Percentiles rank a stretch among this genome's conserved stretches.
phyloP scores from a whole-genome alignment of 352 stramenopile species.

The Phytophthora megakarya region DNA sequence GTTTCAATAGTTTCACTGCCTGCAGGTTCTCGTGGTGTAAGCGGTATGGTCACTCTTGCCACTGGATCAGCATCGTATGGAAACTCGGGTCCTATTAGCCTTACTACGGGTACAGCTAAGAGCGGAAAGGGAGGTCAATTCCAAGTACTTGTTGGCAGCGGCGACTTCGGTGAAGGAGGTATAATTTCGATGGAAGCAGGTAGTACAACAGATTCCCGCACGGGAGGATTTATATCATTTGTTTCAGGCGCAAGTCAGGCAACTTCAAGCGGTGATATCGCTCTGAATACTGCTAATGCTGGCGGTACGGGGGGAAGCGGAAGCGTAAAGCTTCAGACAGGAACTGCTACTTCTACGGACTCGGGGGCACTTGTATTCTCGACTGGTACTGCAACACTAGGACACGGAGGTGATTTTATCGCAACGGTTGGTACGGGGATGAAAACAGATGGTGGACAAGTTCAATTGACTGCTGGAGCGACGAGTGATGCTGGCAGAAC shows the following conservation, averaged over 20 bases:
- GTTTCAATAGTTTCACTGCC: constrained; percentile 54
- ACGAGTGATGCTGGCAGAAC: constrained; percentile 48
- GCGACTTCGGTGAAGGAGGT: constrained; percentile 85
- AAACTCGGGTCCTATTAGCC: constrained; percentile 56
- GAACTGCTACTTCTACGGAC: constrained; percentile 53
- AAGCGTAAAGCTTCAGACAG: constrained; percentile 58
- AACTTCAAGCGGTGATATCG: constrained; percentile 74
- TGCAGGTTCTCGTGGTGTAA: constrained; percentile 54
- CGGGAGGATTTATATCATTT: constrained; percentile 63
- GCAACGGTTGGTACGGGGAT: constrained; percentile 58
- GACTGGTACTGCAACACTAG: constrained; percentile 59
- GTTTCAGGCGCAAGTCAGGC: constrained; percentile 65
- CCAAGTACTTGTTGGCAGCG: constrained; percentile 57
- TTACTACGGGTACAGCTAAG: constrained; percentile 59
- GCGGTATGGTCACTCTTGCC: constrained; percentile 43
- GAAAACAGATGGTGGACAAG: constrained; percentile 61
- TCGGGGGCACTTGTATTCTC: constrained; percentile 62
- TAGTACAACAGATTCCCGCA: constrained; percentile 61
- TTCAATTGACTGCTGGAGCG: constrained; percentile 72
- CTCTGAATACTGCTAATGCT: constrained; percentile 61
- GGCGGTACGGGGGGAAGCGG: constrained; percentile 64
- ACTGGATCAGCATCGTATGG: constrained; percentile 55
- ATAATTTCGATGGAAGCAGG: constrained; percentile 76
- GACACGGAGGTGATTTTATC: constrained; percentile 63
- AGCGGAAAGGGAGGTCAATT: constrained; percentile 60